Base-by-base conservation (phyloP, 169 alveolate species). In the Plasmodium adleri region DNA sequence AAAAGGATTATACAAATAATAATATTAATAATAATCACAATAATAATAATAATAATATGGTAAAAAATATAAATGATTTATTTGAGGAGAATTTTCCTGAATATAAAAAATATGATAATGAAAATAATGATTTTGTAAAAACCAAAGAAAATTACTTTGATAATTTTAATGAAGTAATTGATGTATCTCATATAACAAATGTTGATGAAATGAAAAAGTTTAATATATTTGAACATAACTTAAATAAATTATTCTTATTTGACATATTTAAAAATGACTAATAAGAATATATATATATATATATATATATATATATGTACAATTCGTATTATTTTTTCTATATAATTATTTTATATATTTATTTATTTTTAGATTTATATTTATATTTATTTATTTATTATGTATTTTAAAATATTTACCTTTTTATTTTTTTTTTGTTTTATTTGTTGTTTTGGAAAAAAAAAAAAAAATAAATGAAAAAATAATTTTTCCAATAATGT, bases 191-290 rank as follows among this genome's bases (percentile, higher is more conserved):
- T 64, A 85, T 85, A 13, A 71, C 12, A 62, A 85, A 85, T 72
- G 86, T 52, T 28, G 47, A 32, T 3, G 91, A 85, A 68, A 85
- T 85, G 91, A 85, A 71, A 12, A 85, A 85, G 22, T 71, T 85
- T 32, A 85, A 85, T 56, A 68, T 85, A 58, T 85, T 70, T 71
- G 91, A 85, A 58, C 91, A 85, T 66, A 85, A 85, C 66, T 71
- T 85, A 58, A 22, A 39, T 58, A 85, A 85, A 49, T 52, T 85
- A 26, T 85, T 85, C 62, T 52, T 85, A 32, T 85, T 85, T 59
- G 91, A 85, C 24, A 85, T 85, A 43, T 85, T 85, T 85, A 72
- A 64, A 32, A 85, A 28, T 39, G 62, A 74, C 6, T 28, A 28
- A 6, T 28, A 28, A 28, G 43, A 59, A 12, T n/a, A 17, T 49